These are phyloP conservation scores for Paecilomyces sp. DNA, from an alignment of 2,329 filamentous ascomycete genomes.

Conservation along the genomic window DNA sequence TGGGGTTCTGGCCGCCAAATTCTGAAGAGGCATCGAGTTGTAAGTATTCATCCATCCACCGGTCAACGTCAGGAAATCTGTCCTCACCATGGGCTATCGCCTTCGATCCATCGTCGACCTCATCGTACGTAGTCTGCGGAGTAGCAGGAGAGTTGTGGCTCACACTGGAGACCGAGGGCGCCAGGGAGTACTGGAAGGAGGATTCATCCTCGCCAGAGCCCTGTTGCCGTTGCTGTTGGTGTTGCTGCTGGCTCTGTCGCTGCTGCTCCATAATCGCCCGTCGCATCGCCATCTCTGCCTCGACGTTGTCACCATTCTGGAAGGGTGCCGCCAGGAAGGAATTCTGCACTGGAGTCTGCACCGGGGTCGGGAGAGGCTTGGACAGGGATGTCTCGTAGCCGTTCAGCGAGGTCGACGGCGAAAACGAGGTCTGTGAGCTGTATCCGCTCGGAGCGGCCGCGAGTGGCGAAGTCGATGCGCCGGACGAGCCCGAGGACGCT, in stretches of 20 bases:
- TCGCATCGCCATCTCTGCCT: constrained; percentile 55
- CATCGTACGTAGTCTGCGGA: constrained; percentile 50
- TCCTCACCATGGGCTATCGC: constrained; percentile 50
- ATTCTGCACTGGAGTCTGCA: constrained; percentile 47
- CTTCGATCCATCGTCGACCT: constrained; percentile 46
- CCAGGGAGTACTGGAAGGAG: constrained; percentile 46
- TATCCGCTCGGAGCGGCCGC: constrained; percentile 28
- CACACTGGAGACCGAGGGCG: constrained; percentile 53
- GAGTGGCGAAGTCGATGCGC: constrained; percentile 33
- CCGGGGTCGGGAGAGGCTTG: constrained; percentile 50
- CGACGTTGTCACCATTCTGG: constrained; percentile 35
- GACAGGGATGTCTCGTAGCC: constrained; percentile 34
- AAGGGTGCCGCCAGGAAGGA: constrained; percentile 42
- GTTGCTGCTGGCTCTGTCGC: constrained; percentile 18
- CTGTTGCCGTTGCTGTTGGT: constrained; percentile 32
- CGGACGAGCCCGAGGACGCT: constrained; percentile 36
- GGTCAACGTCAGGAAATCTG: constrained; percentile 25
- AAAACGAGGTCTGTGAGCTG: constrained; percentile 15
- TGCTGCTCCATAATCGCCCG: constrained; percentile 47
- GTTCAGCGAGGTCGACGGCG: constrained; percentile 33
- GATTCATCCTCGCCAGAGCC: constrained; percentile 40
- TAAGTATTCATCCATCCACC: constrained; percentile 62
- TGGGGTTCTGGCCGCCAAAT: constrained; percentile 37
- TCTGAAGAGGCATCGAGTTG: constrained; percentile 50
- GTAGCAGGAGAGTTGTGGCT: constrained; percentile 57